These are phyloP conservation scores for Rhodotorula sp. DNA, from an alignment of 1,284 basidiomycete species.

Conservation along the genomic window DNA sequence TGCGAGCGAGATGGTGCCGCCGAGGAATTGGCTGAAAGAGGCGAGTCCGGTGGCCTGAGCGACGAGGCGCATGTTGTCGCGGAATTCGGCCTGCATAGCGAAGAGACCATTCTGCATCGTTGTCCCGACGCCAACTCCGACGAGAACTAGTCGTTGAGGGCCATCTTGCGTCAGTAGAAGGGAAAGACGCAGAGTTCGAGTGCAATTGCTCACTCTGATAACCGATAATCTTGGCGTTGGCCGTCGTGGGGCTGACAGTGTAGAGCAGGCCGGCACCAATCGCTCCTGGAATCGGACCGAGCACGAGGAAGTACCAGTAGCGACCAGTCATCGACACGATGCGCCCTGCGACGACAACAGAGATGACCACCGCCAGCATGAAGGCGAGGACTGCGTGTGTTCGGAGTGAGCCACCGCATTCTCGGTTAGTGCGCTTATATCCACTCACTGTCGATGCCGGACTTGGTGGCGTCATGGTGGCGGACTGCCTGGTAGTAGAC, in stretches of 20 bases:
- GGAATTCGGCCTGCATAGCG: constrained; percentile 40
- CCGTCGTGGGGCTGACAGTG: constrained; percentile 47
- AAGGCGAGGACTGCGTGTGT: constrained; percentile 39
- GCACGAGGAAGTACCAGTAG: constrained; percentile 51
- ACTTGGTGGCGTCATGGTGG: constrained; percentile 34
- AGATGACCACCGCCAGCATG: constrained; percentile 42
- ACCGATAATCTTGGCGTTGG: constrained; percentile 51
- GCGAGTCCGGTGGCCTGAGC: constrained; percentile 33
- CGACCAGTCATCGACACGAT: constrained; percentile 43
- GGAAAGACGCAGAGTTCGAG: not conserved
- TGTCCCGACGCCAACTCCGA: constrained; percentile 19
- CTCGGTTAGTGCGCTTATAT: not conserved
- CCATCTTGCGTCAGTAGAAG: not conserved
- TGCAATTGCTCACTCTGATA: constrained; percentile 48
- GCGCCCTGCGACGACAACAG: constrained; percentile 41
- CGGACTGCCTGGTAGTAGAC: constrained; percentile 24
- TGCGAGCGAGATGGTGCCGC: constrained; percentile 27
- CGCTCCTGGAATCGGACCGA: constrained; percentile 47
- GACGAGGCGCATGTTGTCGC: constrained; percentile 17
- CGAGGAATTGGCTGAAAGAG: constrained; percentile 23
- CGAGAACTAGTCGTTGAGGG: not conserved
- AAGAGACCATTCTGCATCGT: constrained; percentile 34
- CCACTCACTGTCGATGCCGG: constrained; percentile 42
- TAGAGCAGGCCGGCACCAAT: constrained; percentile 55
- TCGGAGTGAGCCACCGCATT: not conserved